Base-by-base conservation (phyloP, 2,329 filamentous ascomycete genomes). In the Aureobasidium vineae region DNA sequence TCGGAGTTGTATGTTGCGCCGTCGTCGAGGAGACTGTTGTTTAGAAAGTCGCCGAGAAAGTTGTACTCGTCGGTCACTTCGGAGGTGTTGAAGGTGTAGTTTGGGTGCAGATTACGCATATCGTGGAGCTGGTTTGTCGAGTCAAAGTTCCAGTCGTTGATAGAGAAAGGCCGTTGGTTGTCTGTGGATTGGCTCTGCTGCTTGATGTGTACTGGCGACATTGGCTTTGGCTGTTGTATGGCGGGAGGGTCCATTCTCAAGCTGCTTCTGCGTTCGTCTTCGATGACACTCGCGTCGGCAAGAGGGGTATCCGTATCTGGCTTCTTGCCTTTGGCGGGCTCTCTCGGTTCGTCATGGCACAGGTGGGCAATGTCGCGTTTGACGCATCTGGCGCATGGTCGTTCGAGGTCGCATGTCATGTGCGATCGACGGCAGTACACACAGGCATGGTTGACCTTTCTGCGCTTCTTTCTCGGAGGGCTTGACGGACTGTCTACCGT, bases 291-390 rank as follows among this genome's bases (percentile, higher is more conserved):
- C 1, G 28, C 16, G 15, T 63, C 56, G 21, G 45, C 43, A 2
- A 45, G 40, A 2, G 65, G 43, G 2, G 49, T 40, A 1, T 67
- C 65, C 2, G 65, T 45, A 13, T 64, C 61, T 38, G 61, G 53
- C 40, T 66, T 61, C 57, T 68, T 73, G 23, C n/a, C 13, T 28
- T 95, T 96, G 68, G 89, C 86, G 71, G 88, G 83, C 75, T 99
- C 94, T 78, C 94, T 89, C 72, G 93, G 94, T 80, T 98, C 95
- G 79, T 99, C 95, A 81, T 97, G 95, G 79, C 95, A 99, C 71
- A 99, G 85, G 79, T 99, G 95, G 74, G 94, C 95, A 78, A 99
- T 99, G 81, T 97, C 97, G 75, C 95, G 89, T 82, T 98, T 99
- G 80, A 98, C 91, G 83, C 95, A 99, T 80, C 95, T 87, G 74